A percentile compares a stretch with the other conserved stretches of the same genome.
Evolutionary conservation across 495 filamentous ascomycete species (phyloP).

Genomic region (Penicillium riverlandense): DNA sequence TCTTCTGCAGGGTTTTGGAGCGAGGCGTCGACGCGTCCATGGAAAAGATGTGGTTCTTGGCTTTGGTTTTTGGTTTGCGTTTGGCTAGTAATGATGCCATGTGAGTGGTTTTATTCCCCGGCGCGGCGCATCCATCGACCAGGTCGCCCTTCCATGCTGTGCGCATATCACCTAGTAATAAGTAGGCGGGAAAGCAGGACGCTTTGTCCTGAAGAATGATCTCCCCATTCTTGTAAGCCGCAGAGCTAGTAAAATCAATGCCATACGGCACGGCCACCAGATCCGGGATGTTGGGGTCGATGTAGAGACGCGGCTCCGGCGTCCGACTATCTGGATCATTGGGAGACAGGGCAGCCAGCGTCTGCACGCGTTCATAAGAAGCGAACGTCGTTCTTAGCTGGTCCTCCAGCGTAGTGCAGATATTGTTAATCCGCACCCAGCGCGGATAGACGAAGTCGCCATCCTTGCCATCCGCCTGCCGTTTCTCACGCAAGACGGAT

Average conservation of each 20-base stretch:
- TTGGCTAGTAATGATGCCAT: slow-evolving; percentile 62
- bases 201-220: slow-evolving; percentile 95
- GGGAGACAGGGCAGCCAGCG: slow-evolving; percentile 35
- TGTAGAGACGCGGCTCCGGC: slow-evolving; percentile 33
- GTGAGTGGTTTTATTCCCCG: slow-evolving; percentile 97
- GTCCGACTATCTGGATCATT: slow-evolving; percentile 14
- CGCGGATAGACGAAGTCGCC: slow-evolving; percentile 51
- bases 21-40: slow-evolving; percentile 44
- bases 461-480: slow-evolving; percentile 10
- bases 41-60: slow-evolving; percentile 27
- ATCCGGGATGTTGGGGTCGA: slow-evolving; percentile 76
- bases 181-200: slow-evolving; percentile 87
- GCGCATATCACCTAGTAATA: slow-evolving; percentile 49
- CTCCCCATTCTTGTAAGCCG: slow-evolving; percentile 65
- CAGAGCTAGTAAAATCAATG: slow-evolving; percentile 57
- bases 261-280: slow-evolving; percentile 69
- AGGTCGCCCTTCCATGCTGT: slow-evolving; percentile 53
- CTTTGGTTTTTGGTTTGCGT: slow-evolving; percentile 13
- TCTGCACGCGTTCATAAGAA: slow-evolving; percentile 42
- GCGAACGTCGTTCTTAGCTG: slow-evolving; percentile 65
- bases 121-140: slow-evolving; percentile 86
- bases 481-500: slow-evolving; percentile 39
- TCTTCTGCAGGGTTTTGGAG: slow-evolving; percentile 67
- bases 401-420: slow-evolving; percentile 60
- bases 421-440: slow-evolving; percentile 83